Evolutionary conservation across 306 rosid species (phyloP).

Genomic region (Chamaecrista fasciculata): DNA sequence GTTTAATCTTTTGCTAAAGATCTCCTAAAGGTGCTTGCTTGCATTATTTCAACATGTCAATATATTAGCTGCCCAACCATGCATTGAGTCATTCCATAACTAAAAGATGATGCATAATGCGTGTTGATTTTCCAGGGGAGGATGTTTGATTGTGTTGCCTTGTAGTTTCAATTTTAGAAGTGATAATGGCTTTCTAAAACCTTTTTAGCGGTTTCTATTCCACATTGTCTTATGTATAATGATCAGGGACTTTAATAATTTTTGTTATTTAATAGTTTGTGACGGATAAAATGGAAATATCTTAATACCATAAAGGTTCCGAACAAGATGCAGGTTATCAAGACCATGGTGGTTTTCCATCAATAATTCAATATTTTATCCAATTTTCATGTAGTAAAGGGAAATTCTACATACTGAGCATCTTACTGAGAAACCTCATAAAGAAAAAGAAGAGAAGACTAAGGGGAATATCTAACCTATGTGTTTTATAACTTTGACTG

Average conservation of each 20-base stretch:
- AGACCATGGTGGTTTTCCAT: too few species aligned
- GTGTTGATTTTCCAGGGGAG: too few species aligned
- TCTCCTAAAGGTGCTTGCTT: slow-evolving; percentile 10
- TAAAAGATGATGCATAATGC: too few species aligned
- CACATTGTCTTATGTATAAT: neutral
- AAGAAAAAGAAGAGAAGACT: neutral
- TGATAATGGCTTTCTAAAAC: neutral
- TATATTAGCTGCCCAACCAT: too few species aligned
- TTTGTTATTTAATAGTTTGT: neutral
- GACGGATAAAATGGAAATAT: neutral
- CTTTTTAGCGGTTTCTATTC: neutral
- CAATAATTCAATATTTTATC: neutral
- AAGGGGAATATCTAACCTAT: neutral
- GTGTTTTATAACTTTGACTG: neutral
- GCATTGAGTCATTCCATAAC: too few species aligned
- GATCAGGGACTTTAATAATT: too few species aligned
- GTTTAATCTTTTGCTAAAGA: neutral
- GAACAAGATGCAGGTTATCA: too few species aligned
- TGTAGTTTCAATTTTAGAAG: too few species aligned
- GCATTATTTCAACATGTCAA: neutral
- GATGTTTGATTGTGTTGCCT: too few species aligned
- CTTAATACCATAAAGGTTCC: neutral
- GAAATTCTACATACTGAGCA: too few species aligned
- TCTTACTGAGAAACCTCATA: neutral
- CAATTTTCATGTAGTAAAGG: neutral